Evolutionary conservation across 2,329 filamentous ascomycete species (phyloP).

Genomic region (Botrytis galanthina): DNA sequence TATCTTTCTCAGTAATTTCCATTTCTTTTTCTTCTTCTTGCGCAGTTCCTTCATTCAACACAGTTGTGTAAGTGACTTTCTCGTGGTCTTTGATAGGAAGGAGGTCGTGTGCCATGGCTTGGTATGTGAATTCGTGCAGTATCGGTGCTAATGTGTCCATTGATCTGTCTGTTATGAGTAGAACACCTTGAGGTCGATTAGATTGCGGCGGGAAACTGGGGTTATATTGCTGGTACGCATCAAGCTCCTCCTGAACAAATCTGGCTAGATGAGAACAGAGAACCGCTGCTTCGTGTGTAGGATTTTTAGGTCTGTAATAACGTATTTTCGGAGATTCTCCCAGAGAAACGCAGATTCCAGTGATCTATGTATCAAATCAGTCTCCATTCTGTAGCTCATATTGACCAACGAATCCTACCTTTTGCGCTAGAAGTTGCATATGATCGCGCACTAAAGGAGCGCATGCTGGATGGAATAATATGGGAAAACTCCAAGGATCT

Average conservation of each 20-base stretch:
- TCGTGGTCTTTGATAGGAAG: slow-evolving; percentile 85
- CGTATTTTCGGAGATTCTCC: slow-evolving; percentile 92
- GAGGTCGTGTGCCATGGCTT: slow-evolving; percentile 95
- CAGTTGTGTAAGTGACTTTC: slow-evolving; percentile 80
- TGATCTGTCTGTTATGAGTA: slow-evolving; percentile 85
- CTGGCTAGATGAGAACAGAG: slow-evolving; percentile 83
- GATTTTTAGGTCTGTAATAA: slow-evolving; percentile 75
- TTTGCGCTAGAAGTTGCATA: slow-evolving; percentile 82
- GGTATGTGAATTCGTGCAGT: slow-evolving; percentile 95
- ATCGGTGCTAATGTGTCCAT: slow-evolving; percentile 90
- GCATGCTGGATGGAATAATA: slow-evolving; percentile 87
- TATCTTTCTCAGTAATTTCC: slow-evolving; percentile 86
- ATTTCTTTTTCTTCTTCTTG: slow-evolving; percentile 82
- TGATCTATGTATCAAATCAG: slow-evolving; percentile 56
- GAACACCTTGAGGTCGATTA: slow-evolving; percentile 73
- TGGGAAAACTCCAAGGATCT: slow-evolving; percentile 93
- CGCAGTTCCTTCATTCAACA: slow-evolving; percentile 69
- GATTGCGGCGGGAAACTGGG: slow-evolving; percentile 79
- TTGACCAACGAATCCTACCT: slow-evolving; percentile 53
- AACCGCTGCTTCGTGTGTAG: slow-evolving; percentile 82
- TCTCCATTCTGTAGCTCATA: not conserved
- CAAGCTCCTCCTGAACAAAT: slow-evolving; percentile 88
- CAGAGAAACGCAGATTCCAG: slow-evolving; percentile 83
- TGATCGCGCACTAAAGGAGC: slow-evolving; percentile 80
- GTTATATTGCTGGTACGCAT: slow-evolving; percentile 83